Evolutionary conservation across 805 yeast genomes (phyloP).

Genomic region (Metschnikowia lochheadii): DNA sequence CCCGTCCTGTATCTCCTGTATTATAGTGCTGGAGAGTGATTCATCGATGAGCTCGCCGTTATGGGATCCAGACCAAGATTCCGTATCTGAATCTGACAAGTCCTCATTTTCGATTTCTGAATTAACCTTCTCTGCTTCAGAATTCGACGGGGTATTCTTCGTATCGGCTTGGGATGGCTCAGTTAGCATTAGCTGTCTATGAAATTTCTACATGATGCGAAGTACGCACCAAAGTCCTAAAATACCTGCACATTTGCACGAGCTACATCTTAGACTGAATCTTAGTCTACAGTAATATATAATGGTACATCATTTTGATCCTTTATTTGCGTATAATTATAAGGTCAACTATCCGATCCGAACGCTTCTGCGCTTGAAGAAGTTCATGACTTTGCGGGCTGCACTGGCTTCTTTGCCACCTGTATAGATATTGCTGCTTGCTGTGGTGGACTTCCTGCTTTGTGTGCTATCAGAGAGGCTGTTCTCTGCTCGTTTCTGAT

Average conservation of each 20-base stretch:
- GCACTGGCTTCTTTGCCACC: conserved; percentile 61
- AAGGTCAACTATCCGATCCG: conserved; percentile 11
- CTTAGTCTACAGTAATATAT: neutral
- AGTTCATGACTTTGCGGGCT: conserved; percentile 43
- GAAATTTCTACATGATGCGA: neutral
- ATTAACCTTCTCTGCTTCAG: neutral
- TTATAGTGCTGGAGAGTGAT: conserved; percentile 39
- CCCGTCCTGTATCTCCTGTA: conserved; percentile 60
- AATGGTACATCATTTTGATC: neutral
- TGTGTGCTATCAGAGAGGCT: conserved; percentile 24
- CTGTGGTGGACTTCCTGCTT: conserved; percentile 25
- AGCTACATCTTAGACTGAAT: neutral
- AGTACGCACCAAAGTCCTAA: neutral
- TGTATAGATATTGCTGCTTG: conserved; percentile 22
- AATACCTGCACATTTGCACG: neutral
- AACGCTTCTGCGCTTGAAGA: conserved; percentile 19
- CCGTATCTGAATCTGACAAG: conserved; percentile 10
- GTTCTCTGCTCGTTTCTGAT: conserved; percentile 24
- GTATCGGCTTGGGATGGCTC: neutral
- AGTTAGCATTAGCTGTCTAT: neutral
- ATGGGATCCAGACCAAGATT: neutral
- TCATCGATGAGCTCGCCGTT: conserved; percentile 21
- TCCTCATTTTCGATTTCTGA: neutral
- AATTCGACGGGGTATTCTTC: neutral
- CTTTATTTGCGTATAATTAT: neutral